Evolutionary conservation across 1,284 basidiomycete species (phyloP), one percentile per base, ranked within the genome.

Genomic region (Ceratobasidium sp.): DNA sequence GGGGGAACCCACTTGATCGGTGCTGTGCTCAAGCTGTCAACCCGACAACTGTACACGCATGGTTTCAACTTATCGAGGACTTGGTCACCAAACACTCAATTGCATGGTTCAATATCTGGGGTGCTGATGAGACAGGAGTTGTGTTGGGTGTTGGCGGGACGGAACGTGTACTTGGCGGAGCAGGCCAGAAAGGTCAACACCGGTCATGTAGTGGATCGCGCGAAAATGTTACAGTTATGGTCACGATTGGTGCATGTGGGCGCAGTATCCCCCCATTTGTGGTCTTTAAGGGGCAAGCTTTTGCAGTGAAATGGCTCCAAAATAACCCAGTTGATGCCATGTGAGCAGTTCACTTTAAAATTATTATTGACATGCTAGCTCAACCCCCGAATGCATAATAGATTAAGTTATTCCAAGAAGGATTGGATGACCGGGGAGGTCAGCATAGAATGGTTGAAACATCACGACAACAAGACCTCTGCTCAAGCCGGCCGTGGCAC

Each of bases 101-200:
- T 34, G 19, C 56, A n/a, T 74, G 76, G 7, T 74, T 80, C 34
- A 76, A 82, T 73, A 81, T 82, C 11, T 83, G 81, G 69, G 79
- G 79, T 11, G 82, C 83, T 81, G 83, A 84, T 74, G 80, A 84
- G 76, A 81, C 78, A 69, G 80, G 82, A 2, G 81, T 82, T 76
- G 79, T 77, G 11, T 75, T 77, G 5, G 76, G 77, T 1, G 69
- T 80, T 48, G 62, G 71, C 43, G 78, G 78, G 0, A 78, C 65
- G 11, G 76, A 82, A 16, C 51, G 77, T 9, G 81, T 83, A 1
- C 66, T 82, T 65, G 81, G 80, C 5, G 56, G 46, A 9, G 37
- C 73, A 13, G 80, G 81, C 2, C 78, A 78, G 19, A 82, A 83
- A 49, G 78, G 74, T 0, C 82, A 83, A 76, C 80, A 82, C 62